These are phyloP conservation scores for Scalesia atractyloides DNA, from an alignment of 129 eudicot species.

Conservation along the genomic window DNA sequence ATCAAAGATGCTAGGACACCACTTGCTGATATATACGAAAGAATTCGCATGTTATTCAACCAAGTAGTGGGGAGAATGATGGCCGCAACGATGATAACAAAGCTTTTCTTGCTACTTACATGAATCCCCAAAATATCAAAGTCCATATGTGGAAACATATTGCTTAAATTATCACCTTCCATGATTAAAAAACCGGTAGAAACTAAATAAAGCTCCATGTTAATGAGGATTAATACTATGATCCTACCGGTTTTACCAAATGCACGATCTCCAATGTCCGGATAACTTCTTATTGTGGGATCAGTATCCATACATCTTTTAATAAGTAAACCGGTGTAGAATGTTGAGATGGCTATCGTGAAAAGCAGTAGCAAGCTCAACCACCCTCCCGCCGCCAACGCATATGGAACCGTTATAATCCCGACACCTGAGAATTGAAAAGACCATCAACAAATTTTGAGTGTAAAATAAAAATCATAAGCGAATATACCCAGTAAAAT, in stretches of 20 bases:
- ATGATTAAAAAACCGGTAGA: slow-evolving; percentile 43
- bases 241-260: slow-evolving; percentile 38
- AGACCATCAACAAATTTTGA: not conserved
- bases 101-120: slow-evolving; percentile 31
- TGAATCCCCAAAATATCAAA: slow-evolving; percentile 23
- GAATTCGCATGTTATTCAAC: slow-evolving; percentile 36
- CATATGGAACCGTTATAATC: slow-evolving; percentile 71
- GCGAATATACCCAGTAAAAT: too few species aligned
- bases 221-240: slow-evolving; percentile 33
- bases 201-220: slow-evolving; percentile 45
- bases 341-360: slow-evolving; percentile 50
- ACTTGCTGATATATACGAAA: slow-evolving; percentile 39
- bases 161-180: slow-evolving; percentile 41
- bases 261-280: slow-evolving; percentile 46
- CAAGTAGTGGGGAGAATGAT: slow-evolving; percentile 41
- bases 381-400: slow-evolving; percentile 85
- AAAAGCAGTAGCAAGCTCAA: slow-evolving; percentile 60
- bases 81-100: slow-evolving; percentile 28
- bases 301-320: slow-evolving; percentile 47
- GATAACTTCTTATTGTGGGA: slow-evolving; percentile 39
- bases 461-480: too few species aligned
- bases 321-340: slow-evolving; percentile 47
- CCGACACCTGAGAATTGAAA: slow-evolving; percentile 37
- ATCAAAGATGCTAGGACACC: slow-evolving; percentile 43
- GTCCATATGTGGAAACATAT: slow-evolving; percentile 30